Evolutionary conservation across 768 basidiomycete species (phyloP).

Genomic region (Symmetrospora coprosmae): DNA sequence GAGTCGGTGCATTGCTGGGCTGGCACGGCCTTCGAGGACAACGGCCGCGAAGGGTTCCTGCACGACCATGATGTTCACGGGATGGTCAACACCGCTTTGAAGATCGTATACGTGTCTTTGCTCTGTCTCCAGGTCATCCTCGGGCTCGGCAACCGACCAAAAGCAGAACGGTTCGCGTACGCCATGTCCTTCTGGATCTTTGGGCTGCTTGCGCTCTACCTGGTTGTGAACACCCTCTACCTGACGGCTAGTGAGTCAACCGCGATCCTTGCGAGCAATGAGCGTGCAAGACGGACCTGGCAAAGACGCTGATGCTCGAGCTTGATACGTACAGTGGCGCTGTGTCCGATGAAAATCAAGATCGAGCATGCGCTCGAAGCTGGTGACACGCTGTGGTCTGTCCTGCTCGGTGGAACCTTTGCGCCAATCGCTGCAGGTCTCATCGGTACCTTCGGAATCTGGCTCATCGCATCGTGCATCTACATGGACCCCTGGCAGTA

Average conservation of each 20-base stretch:
- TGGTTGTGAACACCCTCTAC: conserved; percentile 47
- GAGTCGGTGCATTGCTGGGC: conserved; percentile 29
- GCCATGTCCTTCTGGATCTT: conserved; percentile 50
- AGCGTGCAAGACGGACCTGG: too few species aligned
- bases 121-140: conserved; percentile 68
- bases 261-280: too few species aligned
- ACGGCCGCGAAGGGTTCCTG: conserved; percentile 17
- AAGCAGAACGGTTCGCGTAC: conserved; percentile 67
- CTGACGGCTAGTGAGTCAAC: conserved; percentile 25
- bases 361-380: not conserved
- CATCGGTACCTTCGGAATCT: conserved; percentile 35
- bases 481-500: conserved; percentile 74
- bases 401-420: conserved; percentile 27
- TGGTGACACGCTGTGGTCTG: conserved; percentile 6
- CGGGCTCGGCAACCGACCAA: conserved; percentile 67
- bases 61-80: conserved; percentile 27
- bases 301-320: conserved; percentile 46
- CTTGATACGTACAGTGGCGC: conserved; percentile 64
- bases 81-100: conserved; percentile 27
- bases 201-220: conserved; percentile 65
- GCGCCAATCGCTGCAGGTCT: conserved; percentile 32
- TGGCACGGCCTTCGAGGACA: conserved; percentile 28
- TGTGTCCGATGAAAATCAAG: conserved; percentile 38
- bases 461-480: conserved; percentile 28
- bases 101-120: conserved; percentile 46